phyloP scores from a whole-genome alignment of 306 rosid species.

The Alnus glutinosa region DNA sequence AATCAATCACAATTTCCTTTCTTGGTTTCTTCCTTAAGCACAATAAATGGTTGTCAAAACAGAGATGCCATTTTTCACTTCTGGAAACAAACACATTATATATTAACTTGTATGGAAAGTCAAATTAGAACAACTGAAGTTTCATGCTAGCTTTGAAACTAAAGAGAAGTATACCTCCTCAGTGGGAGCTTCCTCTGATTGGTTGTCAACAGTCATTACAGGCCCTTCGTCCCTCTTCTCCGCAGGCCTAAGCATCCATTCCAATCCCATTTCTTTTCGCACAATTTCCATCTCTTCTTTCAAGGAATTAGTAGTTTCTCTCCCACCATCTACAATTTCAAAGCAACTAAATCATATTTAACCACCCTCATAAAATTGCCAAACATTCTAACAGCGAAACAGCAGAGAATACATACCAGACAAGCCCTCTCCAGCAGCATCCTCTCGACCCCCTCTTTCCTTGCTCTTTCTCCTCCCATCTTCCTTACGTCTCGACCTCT shows the following conservation, averaged over 20 bases:
- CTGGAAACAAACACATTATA: not conserved
- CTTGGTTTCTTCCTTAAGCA: not conserved
- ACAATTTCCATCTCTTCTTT: constrained; percentile 55
- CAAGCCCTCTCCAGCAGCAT: constrained; percentile 20
- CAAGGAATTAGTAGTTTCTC: constrained; percentile 21
- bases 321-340: constrained; percentile 20
- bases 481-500: constrained; percentile 33
- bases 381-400: not conserved
- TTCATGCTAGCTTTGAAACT: not conserved
- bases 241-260: constrained; percentile 92
- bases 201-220: constrained; percentile 34
- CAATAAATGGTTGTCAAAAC: not conserved
- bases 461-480: constrained; percentile 34
- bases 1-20: not conserved
- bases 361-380: not conserved
- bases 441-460: constrained; percentile 26
- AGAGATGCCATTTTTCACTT: not conserved
- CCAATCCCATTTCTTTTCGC: constrained; percentile 84
- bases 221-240: constrained; percentile 41
- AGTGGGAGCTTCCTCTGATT: constrained; percentile 45
- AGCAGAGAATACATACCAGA: constrained; percentile 18
- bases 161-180: constrained; percentile 54
- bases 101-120: not conserved
- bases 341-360: not conserved
- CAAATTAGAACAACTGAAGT: not conserved